Evolutionary conservation across 176 grass and related monocot species (phyloP).

Genomic region (Avena insularis): DNA sequence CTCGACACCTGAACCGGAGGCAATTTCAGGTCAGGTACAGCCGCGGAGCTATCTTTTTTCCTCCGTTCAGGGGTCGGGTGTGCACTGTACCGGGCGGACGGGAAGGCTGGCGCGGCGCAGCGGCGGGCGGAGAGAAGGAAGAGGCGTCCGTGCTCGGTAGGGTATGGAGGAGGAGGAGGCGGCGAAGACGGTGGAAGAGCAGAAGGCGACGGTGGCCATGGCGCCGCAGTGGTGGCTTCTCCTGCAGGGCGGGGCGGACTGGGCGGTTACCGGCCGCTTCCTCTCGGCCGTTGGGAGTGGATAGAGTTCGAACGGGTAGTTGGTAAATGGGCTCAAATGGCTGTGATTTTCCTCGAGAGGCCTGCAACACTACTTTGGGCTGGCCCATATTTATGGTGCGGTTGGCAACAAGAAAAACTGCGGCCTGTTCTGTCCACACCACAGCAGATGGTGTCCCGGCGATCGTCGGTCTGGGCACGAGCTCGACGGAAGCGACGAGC

Average conservation of each 20-base stretch:
- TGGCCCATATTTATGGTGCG: not conserved
- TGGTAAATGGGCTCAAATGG: not conserved
- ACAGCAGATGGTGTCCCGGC: not conserved
- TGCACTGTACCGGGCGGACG: slow-evolving; percentile 29
- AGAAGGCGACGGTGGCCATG: slow-evolving; percentile 47
- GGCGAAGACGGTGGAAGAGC: slow-evolving; percentile 39
- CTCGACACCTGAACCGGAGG: slow-evolving; percentile 38
- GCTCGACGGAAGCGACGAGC: not conserved
- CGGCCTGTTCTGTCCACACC: too few species aligned
- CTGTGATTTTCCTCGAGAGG: not conserved
- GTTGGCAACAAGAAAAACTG: not conserved
- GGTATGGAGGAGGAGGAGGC: not conserved
- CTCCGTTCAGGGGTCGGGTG: not conserved
- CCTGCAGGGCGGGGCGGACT: not conserved
- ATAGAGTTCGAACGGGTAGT: slow-evolving; percentile 41
- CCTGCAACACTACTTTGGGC: not conserved
- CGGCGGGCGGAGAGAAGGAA: not conserved
- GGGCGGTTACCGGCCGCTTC: slow-evolving; percentile 3
- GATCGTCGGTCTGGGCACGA: not conserved
- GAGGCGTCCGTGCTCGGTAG: not conserved
- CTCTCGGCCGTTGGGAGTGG: slow-evolving; percentile 51
- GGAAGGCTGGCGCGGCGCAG: slow-evolving; percentile 1
- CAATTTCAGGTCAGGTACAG: not conserved
- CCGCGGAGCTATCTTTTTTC: not conserved
- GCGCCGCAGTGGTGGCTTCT: slow-evolving; percentile 32